Percentiles rank a stretch among this genome's conserved stretches.
These are phyloP conservation scores for Microsporum ferrugineum DNA, from an alignment of 2,329 filamentous ascomycete species.

Conservation along the genomic window DNA sequence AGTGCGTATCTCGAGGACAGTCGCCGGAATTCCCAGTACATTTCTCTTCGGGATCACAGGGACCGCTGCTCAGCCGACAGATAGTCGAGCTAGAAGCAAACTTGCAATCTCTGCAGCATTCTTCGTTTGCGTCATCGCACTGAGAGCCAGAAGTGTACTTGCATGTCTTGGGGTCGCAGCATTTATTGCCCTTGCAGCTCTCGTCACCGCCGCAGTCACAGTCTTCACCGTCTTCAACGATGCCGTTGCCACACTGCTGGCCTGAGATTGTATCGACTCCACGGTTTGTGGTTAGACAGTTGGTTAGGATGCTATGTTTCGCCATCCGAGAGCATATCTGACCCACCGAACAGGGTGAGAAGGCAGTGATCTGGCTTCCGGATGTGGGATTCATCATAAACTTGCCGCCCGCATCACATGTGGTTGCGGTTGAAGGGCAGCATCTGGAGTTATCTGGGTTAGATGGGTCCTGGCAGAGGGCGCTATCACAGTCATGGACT, in stretches of 20 bases:
- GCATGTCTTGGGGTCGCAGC: constrained; percentile 80
- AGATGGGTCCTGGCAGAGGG: constrained; percentile 55
- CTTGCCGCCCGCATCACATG: constrained; percentile 63
- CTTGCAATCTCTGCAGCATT: constrained; percentile 36
- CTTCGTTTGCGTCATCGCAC: constrained; percentile 52
- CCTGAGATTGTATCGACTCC: constrained; percentile 70
- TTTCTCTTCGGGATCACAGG: constrained; percentile 74
- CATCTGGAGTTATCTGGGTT: constrained; percentile 55
- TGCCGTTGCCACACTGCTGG: constrained; percentile 88
- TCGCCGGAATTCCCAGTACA: constrained; percentile 61
- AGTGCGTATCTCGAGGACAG: constrained; percentile 63
- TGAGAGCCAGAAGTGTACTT: constrained; percentile 64
- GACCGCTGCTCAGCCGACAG: constrained; percentile 67
- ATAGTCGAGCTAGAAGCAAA: constrained; percentile 50
- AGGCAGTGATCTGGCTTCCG: constrained; percentile 56
- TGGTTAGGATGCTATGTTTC: constrained; percentile 61
- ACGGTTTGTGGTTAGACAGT: constrained; percentile 74
- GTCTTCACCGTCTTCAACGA: constrained; percentile 86
- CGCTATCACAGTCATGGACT: constrained; percentile 73
- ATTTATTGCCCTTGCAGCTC: constrained; percentile 62
- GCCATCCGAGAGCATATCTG: constrained; percentile 85
- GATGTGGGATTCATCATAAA: constrained; percentile 98
- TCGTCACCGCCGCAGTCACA: constrained; percentile 80
- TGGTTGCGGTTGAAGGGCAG: constrained; percentile 58
- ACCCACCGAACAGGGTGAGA: constrained; percentile 80